These are phyloP conservation scores for Penicillium sp. DNA, from an alignment of 2,329 filamentous ascomycete species.

Conservation along the genomic window DNA sequence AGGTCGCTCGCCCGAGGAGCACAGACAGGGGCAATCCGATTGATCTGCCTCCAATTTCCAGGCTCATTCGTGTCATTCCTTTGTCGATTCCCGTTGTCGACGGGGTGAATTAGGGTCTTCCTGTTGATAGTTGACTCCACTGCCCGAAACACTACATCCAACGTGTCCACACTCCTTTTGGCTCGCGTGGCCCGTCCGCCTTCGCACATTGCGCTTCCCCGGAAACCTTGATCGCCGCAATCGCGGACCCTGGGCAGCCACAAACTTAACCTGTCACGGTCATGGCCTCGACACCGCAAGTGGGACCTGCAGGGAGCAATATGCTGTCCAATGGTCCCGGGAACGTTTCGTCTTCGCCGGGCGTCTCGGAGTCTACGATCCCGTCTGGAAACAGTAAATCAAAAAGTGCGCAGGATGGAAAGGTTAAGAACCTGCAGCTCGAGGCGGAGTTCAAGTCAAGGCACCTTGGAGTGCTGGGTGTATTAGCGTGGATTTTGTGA, in stretches of 20 bases:
- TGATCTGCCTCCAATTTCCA: constrained; percentile 4
- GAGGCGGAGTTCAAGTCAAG: constrained; percentile 38
- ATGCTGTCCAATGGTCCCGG: not conserved
- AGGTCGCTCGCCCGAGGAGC: constrained; percentile 17
- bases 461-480: constrained; percentile 35
- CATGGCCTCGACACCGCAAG: constrained; percentile 6
- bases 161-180: not conserved
- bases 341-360: too few relatives aligned
- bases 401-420: constrained; percentile 24
- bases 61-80: constrained; percentile 4
- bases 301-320: constrained; percentile 1
- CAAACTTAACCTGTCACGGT: not conserved
- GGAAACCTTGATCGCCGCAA: not conserved
- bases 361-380: not conserved
- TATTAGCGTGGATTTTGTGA: constrained; percentile 41
- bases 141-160: constrained; percentile 1
- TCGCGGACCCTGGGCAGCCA: too few relatives aligned
- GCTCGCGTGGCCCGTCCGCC: not conserved
- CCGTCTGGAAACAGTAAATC: constrained; percentile 19
- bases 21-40: constrained; percentile 20
- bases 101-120: constrained; percentile 12
- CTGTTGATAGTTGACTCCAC: constrained; percentile 20
- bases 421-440: constrained; percentile 20
- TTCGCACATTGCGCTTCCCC: not conserved
- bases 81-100: constrained; percentile 5